phyloP scores from a whole-genome alignment of 2,329 filamentous ascomycete species.

The Alternaria ethzedia region DNA sequence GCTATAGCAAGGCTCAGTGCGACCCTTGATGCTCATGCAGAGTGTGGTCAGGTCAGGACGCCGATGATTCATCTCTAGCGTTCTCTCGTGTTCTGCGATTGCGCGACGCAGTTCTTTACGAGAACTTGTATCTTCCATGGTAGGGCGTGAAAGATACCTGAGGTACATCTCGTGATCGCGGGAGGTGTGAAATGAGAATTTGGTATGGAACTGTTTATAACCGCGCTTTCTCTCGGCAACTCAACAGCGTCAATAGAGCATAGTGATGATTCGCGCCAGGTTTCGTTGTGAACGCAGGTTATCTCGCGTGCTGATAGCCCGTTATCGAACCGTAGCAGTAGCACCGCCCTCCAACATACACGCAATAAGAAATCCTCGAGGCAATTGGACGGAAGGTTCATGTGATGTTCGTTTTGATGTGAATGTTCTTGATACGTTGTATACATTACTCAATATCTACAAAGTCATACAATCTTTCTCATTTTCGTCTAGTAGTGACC shows the following conservation, averaged over 20 bases:
- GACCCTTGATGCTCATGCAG: not conserved
- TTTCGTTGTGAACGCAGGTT: not conserved
- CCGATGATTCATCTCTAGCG: not conserved
- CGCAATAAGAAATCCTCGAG: not conserved
- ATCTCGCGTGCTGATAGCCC: not conserved
- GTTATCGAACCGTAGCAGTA: not conserved
- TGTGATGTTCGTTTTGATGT: not conserved
- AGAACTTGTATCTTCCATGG: not conserved
- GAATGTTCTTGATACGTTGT: not conserved
- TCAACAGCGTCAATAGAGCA: not conserved
- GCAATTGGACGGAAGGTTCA: not conserved
- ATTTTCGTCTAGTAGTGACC: not conserved
- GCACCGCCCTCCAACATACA: not conserved
- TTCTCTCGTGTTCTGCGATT: not conserved
- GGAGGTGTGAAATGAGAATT: not conserved
- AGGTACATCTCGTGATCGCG: accelerated
- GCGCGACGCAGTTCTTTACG: not conserved
- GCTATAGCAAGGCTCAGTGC: not conserved
- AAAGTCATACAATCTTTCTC: not conserved
- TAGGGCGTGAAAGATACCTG: no score
- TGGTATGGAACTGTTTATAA: no score
- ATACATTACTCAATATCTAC: not conserved
- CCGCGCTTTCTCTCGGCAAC: no score
- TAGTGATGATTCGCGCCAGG: not conserved
- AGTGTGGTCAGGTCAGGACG: not conserved